These are phyloP conservation scores for Paulownia fortunei DNA, from an alignment of 257 asterid species.

Conservation along the genomic window DNA sequence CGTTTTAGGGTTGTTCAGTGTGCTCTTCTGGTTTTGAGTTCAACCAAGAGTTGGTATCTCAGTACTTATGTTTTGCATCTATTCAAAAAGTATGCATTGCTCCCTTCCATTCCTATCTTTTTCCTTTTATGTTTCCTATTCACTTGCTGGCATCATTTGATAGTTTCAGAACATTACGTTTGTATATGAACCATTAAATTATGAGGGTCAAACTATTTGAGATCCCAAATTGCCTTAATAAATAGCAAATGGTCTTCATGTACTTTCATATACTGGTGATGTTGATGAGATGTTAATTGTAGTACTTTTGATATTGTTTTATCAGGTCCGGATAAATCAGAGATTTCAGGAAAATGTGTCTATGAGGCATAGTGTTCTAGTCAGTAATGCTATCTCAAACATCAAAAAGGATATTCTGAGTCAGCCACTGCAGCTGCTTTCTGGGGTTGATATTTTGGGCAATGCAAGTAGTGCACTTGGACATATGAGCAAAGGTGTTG, in stretches of 20 bases:
- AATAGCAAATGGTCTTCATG: slow-evolving; percentile 19
- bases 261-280: slow-evolving; percentile 17
- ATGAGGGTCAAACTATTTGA: neutral
- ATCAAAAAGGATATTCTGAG: slow-evolving; percentile 93
- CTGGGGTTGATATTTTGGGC: slow-evolving; percentile 98
- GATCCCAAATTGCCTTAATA: slow-evolving; percentile 15
- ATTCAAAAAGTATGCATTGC: neutral
- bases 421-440: slow-evolving; percentile 96
- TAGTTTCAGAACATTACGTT: slow-evolving; percentile 16
- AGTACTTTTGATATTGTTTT: slow-evolving; percentile 23
- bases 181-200: neutral
- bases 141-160: slow-evolving; percentile 3
- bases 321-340: slow-evolving; percentile 90
- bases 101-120: neutral
- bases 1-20: neutral
- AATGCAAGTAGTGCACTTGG: slow-evolving; percentile 99
- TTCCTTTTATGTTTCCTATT: neutral
- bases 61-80: slow-evolving; percentile 10
- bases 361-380: slow-evolving; percentile 85
- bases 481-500: slow-evolving; percentile 99
- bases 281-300: slow-evolving; percentile 19
- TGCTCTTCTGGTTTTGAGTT: slow-evolving; percentile 23
- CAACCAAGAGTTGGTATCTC: slow-evolving; percentile 1
- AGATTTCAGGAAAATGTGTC: slow-evolving; percentile 85
- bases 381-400: slow-evolving; percentile 78